Evolutionary conservation across 768 basidiomycete genomes (phyloP).

Genomic region (Boletellus emodensis): DNA sequence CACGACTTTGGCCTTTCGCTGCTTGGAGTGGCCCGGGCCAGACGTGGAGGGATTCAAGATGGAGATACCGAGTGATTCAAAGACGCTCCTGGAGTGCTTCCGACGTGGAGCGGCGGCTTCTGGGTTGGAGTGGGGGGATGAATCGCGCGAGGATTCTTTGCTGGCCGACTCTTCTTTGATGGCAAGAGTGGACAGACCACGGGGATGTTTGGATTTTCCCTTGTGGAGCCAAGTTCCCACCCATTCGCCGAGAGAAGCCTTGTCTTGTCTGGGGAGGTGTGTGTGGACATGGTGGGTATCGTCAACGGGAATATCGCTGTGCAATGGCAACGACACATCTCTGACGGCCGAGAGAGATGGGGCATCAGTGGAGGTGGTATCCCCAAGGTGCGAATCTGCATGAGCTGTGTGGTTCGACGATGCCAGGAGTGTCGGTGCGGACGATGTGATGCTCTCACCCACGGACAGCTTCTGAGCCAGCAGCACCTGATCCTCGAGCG

Average conservation of each 20-base stretch:
- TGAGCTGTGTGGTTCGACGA: neutral
- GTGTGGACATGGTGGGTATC: slow-evolving; percentile 7
- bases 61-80: slow-evolving; percentile 68
- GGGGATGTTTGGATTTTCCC: slow-evolving; percentile 36
- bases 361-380: neutral
- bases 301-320: neutral
- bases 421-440: slow-evolving; percentile 8
- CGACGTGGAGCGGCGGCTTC: slow-evolving; percentile 25
- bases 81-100: slow-evolving; percentile 58
- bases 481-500: slow-evolving; percentile 48
- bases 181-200: slow-evolving; percentile 13
- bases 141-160: slow-evolving; percentile 20
- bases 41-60: slow-evolving; percentile 50
- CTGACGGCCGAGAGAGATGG: slow-evolving; percentile 1
- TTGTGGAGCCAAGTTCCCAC: slow-evolving; percentile 73
- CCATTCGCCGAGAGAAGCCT: slow-evolving; percentile 58
- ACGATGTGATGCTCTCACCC: slow-evolving; percentile 20
- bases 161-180: slow-evolving; percentile 23
- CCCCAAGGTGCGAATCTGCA: neutral
- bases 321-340: slow-evolving; percentile 7
- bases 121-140: slow-evolving; percentile 17
- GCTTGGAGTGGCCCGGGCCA: slow-evolving; percentile 23
- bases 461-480: slow-evolving; percentile 24
- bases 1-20: slow-evolving; percentile 21
- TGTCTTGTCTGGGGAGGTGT: slow-evolving; percentile 29